Percentiles rank a stretch among this genome's conserved stretches.
phyloP scores from a whole-genome alignment of 129 eudicot genomes.

The Chrysanthemum seticuspe region DNA sequence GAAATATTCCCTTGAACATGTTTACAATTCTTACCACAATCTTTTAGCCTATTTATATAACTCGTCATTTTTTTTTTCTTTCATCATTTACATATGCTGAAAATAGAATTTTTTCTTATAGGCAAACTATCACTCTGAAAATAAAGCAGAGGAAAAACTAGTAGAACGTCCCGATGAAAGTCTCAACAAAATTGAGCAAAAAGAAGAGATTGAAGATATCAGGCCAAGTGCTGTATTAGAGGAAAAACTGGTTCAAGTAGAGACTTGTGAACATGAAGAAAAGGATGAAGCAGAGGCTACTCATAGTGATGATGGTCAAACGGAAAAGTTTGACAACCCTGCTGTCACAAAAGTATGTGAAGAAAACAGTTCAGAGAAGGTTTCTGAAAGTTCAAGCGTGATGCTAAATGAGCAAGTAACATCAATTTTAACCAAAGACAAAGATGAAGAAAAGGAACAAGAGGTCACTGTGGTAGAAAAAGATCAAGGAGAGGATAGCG shows the following conservation, averaged over 20 bases:
- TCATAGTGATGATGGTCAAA: too few species aligned
- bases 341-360: slow-evolving; percentile 1
- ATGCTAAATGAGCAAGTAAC: too few species aligned
- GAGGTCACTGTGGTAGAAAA: too few species aligned
- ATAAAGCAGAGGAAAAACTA: slow-evolving; percentile 19
- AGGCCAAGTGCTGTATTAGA: slow-evolving; percentile 5
- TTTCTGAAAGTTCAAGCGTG: too few species aligned
- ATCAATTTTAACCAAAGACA: too few species aligned
- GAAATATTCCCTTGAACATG: too few species aligned
- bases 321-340: slow-evolving; percentile 7
- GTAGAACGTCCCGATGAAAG: slow-evolving; percentile 20
- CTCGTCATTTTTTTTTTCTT: slow-evolving; percentile 13
- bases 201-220: slow-evolving; percentile 27
- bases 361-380: slow-evolving; percentile 9
- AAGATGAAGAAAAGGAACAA: too few species aligned
- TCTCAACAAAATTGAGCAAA: slow-evolving; percentile 13
- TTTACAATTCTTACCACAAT: not conserved
- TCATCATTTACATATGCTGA: not conserved
- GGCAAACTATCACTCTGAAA: slow-evolving; percentile 22
- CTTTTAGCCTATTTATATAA: not conserved
- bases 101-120: slow-evolving; percentile 4
- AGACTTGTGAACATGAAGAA: slow-evolving; percentile 1
- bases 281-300: slow-evolving; percentile 17
- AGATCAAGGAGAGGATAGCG: not conserved
- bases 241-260: slow-evolving; percentile 13